Percentiles rank a stretch among this genome's conserved stretches.
Evolutionary conservation across 2,329 filamentous ascomycete genomes (phyloP).

Genomic region (Rhexocercosporidium sp.): DNA sequence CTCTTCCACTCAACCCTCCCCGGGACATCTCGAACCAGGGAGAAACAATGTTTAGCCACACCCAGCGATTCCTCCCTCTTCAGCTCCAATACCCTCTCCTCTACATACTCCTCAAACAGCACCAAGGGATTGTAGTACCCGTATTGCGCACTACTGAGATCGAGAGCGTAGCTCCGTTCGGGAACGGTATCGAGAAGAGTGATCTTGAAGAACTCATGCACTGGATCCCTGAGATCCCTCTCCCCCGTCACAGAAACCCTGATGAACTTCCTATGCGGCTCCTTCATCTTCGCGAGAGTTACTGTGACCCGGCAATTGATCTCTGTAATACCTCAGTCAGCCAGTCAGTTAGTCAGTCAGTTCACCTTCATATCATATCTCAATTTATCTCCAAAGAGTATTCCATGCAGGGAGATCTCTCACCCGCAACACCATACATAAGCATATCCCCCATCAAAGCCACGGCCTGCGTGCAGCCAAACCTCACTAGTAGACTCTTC

Average conservation of each 20-base stretch:
- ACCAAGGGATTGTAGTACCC: conserved; percentile 18
- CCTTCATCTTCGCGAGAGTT: neutral
- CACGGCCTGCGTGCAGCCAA: conserved; percentile 4
- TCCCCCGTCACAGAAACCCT: neutral
- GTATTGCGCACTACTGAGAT: conserved; percentile 22
- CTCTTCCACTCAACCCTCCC: neutral
- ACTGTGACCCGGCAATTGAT: neutral
- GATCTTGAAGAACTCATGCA: neutral
- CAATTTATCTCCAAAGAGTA: neutral
- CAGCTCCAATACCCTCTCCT: neutral
- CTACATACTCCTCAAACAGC: neutral
- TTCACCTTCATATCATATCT: neutral
- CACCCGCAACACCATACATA: conserved; percentile 5
- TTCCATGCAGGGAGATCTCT: neutral
- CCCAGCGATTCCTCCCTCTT: neutral
- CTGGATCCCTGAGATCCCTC: neutral
- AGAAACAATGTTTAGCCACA: neutral
- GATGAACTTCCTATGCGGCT: neutral
- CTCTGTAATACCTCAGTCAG: too few species aligned
- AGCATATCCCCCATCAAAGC: conserved; percentile 13
- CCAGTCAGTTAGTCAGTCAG: too few species aligned
- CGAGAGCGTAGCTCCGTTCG: conserved; percentile 10
- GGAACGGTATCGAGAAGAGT: neutral
- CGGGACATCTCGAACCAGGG: neutral
- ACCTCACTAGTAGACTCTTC: neutral